Percentiles rank a stretch among this genome's conserved stretches.
Conservation (phyloP, 2,329 filamentous ascomycete species). For the Exophiala sp. region DNA sequence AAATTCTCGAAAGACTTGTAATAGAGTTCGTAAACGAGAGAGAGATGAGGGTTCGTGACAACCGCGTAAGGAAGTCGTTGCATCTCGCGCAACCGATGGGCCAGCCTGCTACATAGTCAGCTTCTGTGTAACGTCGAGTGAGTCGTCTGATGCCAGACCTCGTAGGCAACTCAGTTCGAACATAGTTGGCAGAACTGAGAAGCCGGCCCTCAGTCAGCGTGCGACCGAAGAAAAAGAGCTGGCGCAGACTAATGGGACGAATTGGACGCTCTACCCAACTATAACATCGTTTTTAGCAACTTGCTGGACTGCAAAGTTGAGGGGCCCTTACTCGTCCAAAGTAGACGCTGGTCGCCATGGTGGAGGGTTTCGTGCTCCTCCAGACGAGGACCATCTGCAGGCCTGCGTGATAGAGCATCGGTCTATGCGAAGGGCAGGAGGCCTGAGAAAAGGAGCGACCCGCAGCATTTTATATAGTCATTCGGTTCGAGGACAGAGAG, state of each 20-base stretch:
- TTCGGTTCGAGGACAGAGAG: neutral
- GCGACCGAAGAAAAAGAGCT: slow-evolving; percentile 94
- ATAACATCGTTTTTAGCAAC: slow-evolving; percentile 15
- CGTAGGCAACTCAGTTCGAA: slow-evolving; percentile 86
- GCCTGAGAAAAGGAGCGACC: slow-evolving; percentile 11
- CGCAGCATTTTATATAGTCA: slow-evolving; percentile 23
- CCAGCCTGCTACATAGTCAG: slow-evolving; percentile 53
- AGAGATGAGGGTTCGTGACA: slow-evolving; percentile 89
- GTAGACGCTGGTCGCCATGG: slow-evolving; percentile 55
- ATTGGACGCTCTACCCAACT: slow-evolving; percentile 93
- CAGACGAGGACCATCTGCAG: slow-evolving; percentile 17
- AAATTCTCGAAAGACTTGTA: slow-evolving; percentile 93
- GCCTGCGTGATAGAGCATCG: neutral
- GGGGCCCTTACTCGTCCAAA: slow-evolving; percentile 51
- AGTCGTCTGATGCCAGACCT: slow-evolving; percentile 46
- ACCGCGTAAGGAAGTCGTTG: slow-evolving; percentile 93
- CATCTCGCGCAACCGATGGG: slow-evolving; percentile 93
- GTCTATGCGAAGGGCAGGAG: slow-evolving; percentile 8
- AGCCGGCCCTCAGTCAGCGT: slow-evolving; percentile 84
- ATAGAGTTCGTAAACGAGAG: slow-evolving; percentile 93
- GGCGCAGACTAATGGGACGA: slow-evolving; percentile 88
- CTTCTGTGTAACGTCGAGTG: neutral
- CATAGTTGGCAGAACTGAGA: slow-evolving; percentile 94
- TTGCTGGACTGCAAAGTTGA: slow-evolving; percentile 13
- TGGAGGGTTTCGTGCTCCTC: slow-evolving; percentile 38